Evolutionary conservation across 2,329 filamentous ascomycete genomes (phyloP).

Genomic region (Diaporthe vexans): DNA sequence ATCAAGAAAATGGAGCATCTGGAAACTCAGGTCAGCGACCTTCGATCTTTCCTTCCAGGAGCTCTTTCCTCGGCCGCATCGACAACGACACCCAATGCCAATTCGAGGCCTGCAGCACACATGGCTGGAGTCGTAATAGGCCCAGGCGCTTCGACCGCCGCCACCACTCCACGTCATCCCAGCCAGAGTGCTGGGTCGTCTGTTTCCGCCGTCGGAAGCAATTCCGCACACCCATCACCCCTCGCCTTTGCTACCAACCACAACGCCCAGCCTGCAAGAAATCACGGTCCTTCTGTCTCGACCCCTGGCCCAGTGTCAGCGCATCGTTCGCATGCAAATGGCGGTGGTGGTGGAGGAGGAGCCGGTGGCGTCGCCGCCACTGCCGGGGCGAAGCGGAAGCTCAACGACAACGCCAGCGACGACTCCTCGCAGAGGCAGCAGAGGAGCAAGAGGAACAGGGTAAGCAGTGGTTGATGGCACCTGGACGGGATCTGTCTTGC

Average conservation of each 20-base stretch:
- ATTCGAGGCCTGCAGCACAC: constrained; percentile 11
- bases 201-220: constrained; percentile 60
- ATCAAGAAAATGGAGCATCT: constrained; percentile 63
- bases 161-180: constrained; percentile 46
- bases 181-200: constrained; percentile 44
- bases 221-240: constrained; percentile 58
- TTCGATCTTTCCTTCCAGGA: constrained; percentile 62
- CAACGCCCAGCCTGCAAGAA: constrained; percentile 45
- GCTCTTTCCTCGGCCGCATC: constrained; percentile 46
- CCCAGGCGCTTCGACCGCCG: constrained; percentile 43
- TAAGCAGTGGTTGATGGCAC: constrained; percentile 51
- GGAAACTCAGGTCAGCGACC: constrained; percentile 67
- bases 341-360: not conserved
- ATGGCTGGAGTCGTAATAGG: constrained; percentile 40
- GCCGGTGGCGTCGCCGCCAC: constrained; percentile 31
- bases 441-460: constrained; percentile 72
- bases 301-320: constrained; percentile 14
- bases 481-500: not conserved
- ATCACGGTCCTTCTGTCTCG: constrained; percentile 9
- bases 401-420: constrained; percentile 53
- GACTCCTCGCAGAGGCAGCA: constrained; percentile 62
- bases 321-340: not conserved
- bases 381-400: constrained; percentile 52
- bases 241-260: constrained; percentile 43
- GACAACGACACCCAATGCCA: constrained; percentile 18